Conservation (phyloP, 148 eudicot species). For the Camellia granthamiana region DNA sequence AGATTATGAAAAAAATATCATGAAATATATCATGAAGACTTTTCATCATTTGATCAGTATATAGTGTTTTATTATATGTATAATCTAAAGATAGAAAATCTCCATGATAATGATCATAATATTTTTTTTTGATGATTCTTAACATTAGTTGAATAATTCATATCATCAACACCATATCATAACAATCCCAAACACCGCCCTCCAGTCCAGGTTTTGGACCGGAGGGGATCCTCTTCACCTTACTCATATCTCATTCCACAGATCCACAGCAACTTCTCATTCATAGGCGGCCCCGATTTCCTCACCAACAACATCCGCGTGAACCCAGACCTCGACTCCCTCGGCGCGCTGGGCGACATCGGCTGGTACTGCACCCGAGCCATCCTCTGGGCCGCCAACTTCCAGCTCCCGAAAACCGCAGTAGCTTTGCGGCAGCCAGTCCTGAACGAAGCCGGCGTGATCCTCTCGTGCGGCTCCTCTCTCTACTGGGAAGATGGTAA, state of each 20-base stretch:
- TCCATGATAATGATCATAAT: no score
- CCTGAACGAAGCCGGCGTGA: slow-evolving; percentile 40
- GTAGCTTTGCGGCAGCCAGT: slow-evolving; percentile 34
- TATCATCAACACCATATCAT: no score
- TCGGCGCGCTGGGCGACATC: slow-evolving; percentile 57
- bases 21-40: no score
- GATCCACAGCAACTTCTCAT: slow-evolving; percentile 47
- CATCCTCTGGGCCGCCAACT: slow-evolving; percentile 46
- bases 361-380: slow-evolving; percentile 64
- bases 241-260: slow-evolving; percentile 11
- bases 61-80: no score
- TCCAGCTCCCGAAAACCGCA: slow-evolving; percentile 39
- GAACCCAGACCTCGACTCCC: slow-evolving; percentile 50
- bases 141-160: no score
- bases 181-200: no score
- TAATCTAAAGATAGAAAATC: no score
- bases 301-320: slow-evolving; percentile 60
- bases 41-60: no score
- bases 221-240: background rate
- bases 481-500: slow-evolving; percentile 50
- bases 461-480: slow-evolving; percentile 49
- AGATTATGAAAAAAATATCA: no score
- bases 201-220: no score
- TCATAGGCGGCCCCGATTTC: slow-evolving; percentile 34
- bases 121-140: no score